Base-by-base conservation (phyloP, 2,329 filamentous ascomycete genomes). In the Ophiostoma sp. region DNA sequence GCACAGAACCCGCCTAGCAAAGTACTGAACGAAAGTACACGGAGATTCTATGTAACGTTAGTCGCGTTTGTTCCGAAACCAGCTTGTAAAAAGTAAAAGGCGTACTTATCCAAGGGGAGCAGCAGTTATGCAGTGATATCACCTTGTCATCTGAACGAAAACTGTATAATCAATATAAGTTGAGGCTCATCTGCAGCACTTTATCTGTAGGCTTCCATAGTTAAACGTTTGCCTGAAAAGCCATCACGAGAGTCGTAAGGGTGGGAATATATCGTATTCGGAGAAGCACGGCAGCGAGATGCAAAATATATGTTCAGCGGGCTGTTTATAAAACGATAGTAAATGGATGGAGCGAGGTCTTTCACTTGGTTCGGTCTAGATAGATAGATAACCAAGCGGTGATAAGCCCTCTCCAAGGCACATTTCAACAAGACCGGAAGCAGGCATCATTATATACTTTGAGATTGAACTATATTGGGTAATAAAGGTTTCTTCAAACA, bases 131-230 rank as follows among this genome's bases (percentile, higher is more conserved):
- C 55, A 27, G 27, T 60, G 55, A 14, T 8, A 38, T 60, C 16
- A 5, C 4, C 55, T 14, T 36, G 55, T 60, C 55, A 60, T 60
- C 55, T 60, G 55, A 60, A 60, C 55, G 55, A 38, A 60, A 40
- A 60, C 27, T 16, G 55, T 11, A 18, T 27, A 12, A 12, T 40
- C 38, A 38, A 60, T 38, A 60, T 38, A 36, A 38, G 4, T 7
- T 12, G n/a, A 40, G 27, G 27, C 27, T 60, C 55, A 16, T 38
- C 27, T 38, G 55, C 38, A 11, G 27, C 6, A 60, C 55, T 60
- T 11, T 27, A 27, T 16, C 11, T 60, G 55, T 27, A 60, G 4
- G 9, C 27, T 60, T 38, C 27, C 55, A 12, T 60, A 27, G 27
- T 27, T 27, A n/a, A n/a, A n/a, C n/a, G 42, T 44, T 44, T 6